Evolutionary conservation across 176 grass and related monocot species (phyloP).

Genomic region (Saccharum officinarum): DNA sequence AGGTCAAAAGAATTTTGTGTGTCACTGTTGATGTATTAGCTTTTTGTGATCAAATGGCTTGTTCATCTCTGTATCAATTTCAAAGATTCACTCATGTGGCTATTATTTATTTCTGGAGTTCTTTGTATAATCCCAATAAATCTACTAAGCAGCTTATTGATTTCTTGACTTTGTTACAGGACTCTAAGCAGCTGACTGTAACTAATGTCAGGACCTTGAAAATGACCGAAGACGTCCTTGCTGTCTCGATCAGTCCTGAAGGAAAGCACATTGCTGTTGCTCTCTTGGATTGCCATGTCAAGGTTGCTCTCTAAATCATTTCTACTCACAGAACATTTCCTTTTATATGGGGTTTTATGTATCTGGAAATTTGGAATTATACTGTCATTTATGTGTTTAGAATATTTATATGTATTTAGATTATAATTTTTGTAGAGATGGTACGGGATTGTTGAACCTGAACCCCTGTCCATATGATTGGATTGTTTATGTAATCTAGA

Average conservation of each 20-base stretch:
- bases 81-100: not conserved
- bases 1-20: not conserved
- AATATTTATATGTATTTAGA: not conserved
- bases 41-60: not conserved
- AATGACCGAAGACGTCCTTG: constrained; percentile 92
- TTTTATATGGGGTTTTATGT: not conserved
- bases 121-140: not conserved
- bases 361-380: not conserved
- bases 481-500: not conserved
- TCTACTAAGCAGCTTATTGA: constrained; percentile 14
- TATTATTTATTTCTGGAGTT: not conserved
- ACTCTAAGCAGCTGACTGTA: constrained; percentile 72
- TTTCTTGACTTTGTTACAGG: constrained; percentile 51
- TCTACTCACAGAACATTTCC: not conserved
- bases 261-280: constrained; percentile 90
- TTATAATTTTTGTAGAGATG: not conserved
- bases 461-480: not conserved
- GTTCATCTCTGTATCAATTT: not conserved
- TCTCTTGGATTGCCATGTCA: constrained; percentile 85
- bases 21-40: not conserved
- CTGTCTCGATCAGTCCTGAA: constrained; percentile 66
- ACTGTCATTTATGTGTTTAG: constrained; percentile 20
- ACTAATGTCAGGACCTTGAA: constrained; percentile 90
- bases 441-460: not conserved
- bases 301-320: constrained; percentile 48